Base-by-base conservation (phyloP, 2,329 filamentous ascomycete genomes). In the Trichoderma guizhouense region DNA sequence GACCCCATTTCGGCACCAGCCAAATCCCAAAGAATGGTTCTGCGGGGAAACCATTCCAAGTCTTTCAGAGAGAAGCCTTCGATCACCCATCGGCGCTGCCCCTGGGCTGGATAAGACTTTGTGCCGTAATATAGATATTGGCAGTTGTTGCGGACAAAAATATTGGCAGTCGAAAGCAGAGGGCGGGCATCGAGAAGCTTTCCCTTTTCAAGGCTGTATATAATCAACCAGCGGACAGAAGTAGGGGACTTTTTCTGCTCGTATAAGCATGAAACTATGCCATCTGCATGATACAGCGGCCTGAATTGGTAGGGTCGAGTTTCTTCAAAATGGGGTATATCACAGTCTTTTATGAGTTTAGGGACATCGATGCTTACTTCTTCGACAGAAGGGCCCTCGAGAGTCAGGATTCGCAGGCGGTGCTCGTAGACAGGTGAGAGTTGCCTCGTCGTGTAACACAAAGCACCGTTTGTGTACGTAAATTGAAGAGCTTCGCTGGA, bases 101-200 rank as follows among this genome's bases (percentile, higher is more conserved):
- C 88, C 75, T 89, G 86, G 2, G 82, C 79, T 4, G 82, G 77
- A 7, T 85, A 85, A 0, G 87, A 89, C 78, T 90, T 88, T 0
- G 89, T 91, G 5, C 91, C 92, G 75, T 88, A 92, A 76, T 90
- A 91, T 3, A 94, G 83, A 77, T 88, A 90, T 1, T 84, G 76
- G 1, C 79, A 76, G 72, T 89, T 88, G 73, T 93, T 91, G 11
- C 92, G 87, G 3, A 92, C 90, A 78, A 94, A 93, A 2, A 94
- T 80, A 72, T 87, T 89, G 32, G 84, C 81, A 2, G 83, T 83
- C 30, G 85, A 86, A 18, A 82, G 76, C 53, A 90, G 79, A 61
- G 71, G 80, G 36, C 78, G 78, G 15, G 78, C 79, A 14, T 85
- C 79, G 2, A 88, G 76, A 18, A 89, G 73, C 6, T 78, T 77